phyloP scores from a whole-genome alignment of 495 filamentous ascomycete species.

The Symbiotaphrina buchneri region DNA sequence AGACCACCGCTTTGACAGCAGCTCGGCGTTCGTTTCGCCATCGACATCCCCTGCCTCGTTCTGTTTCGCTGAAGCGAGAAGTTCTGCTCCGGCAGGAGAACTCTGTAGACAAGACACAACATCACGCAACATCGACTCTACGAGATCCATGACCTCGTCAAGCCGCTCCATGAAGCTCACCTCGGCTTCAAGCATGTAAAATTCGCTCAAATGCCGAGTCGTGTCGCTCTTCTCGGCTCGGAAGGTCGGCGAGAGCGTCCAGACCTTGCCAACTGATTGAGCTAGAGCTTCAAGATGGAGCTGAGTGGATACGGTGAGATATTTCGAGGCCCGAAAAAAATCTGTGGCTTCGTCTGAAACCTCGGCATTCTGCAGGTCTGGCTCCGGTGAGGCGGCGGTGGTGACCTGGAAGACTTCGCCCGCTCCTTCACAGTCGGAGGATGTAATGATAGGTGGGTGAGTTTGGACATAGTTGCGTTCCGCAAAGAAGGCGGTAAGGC shows the following conservation, averaged over 20 bases:
- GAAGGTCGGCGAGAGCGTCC: constrained; percentile 86
- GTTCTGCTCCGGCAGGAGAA: constrained; percentile 38
- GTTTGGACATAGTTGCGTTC: constrained; percentile 56
- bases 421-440: constrained; percentile 92
- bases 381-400: constrained; percentile 8
- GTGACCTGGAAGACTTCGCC: constrained; percentile 80
- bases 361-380: constrained; percentile 4
- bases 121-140: constrained; percentile 53
- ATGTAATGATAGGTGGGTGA: constrained; percentile 84
- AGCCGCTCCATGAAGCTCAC: constrained; percentile 53
- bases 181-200: constrained; percentile 97
- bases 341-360: constrained; percentile 9
- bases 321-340: constrained; percentile 83
- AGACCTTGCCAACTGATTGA: constrained; percentile 72
- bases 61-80: constrained; percentile 22
- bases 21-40: constrained; percentile 11
- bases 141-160: constrained; percentile 44
- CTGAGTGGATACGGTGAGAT: constrained; percentile 87
- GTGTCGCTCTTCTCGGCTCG: constrained; percentile 90
- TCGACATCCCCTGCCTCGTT: constrained; percentile 16
- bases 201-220: constrained; percentile 82
- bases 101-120: constrained; percentile 29
- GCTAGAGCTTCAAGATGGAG: constrained; percentile 86
- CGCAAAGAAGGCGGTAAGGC: constrained; percentile 48
- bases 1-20: constrained; percentile 45